phyloP scores from a whole-genome alignment of 306 rosid species.

The Dicorynia guianensis region DNA sequence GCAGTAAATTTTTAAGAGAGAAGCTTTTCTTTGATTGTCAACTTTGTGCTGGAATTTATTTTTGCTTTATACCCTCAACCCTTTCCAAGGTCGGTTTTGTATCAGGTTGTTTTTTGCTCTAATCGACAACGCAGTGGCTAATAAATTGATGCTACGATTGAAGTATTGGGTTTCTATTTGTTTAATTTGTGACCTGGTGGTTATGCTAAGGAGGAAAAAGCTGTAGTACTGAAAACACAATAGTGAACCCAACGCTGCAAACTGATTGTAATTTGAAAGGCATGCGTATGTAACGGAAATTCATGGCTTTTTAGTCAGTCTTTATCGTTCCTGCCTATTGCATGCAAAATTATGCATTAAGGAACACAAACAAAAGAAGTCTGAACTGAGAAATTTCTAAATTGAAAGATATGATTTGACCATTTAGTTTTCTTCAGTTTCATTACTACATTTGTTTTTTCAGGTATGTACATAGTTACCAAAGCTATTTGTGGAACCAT shows the following conservation, averaged over 20 bases:
- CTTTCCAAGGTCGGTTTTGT: slow-evolving; percentile 1
- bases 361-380: slow-evolving; percentile 7
- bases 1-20: not conserved
- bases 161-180: no score
- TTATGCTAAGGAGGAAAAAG: not conserved
- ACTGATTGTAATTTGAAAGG: slow-evolving; percentile 18
- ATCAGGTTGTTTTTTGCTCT: slow-evolving; percentile 14
- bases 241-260: slow-evolving; percentile 18
- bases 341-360: slow-evolving; percentile 6
- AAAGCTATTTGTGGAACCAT: slow-evolving; percentile 97
- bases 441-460: slow-evolving; percentile 21
- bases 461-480: slow-evolving; percentile 98
- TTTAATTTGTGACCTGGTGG: no score
- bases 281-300: slow-evolving; percentile 4
- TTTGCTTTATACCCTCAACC: not conserved
- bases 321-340: slow-evolving; percentile 23
- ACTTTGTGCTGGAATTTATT: slow-evolving; percentile 24
- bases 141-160: not conserved
- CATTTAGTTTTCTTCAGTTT: slow-evolving; percentile 19
- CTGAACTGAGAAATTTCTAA: slow-evolving; percentile 17
- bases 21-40: not conserved
- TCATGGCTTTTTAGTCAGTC: slow-evolving; percentile 10
- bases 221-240: not conserved
- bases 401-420: slow-evolving; percentile 16
- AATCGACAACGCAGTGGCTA: slow-evolving; percentile 3